Base-by-base conservation (phyloP, 2,329 filamentous ascomycete species). In the Penicillium decumbens region DNA sequence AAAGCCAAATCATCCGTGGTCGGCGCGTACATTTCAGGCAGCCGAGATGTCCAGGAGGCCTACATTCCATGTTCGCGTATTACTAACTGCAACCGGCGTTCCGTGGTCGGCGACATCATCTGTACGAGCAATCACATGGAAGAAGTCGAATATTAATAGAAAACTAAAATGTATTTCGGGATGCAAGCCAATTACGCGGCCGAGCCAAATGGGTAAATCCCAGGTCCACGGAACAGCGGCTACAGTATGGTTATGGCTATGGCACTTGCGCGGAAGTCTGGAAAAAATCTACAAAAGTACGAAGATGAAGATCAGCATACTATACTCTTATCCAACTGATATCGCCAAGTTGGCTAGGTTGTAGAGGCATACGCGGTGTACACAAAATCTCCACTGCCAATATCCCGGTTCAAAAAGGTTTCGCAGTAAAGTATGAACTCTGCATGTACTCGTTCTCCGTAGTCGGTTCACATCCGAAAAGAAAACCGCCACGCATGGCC, bases 131-230 rank as follows among this genome's bases (percentile, higher is more conserved):
- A 43, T 49, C 46, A 49, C 41, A 49, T 48, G 46, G 41, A 24
- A n/a, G 30, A 15, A 41, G 20, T 35, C 29, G 42, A 25, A 10
- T 13, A 47, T 35, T 51, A 48, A 41, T 51, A 51, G 45, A 29
- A 20, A 37, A 37, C 5, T 18, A 18, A 23, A 23, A 2, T 2
- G 20, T 23, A 23, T 23, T 23, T 23, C 20, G 20, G 15, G 15
- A 18, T 18, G 15, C 15, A 58, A 57, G 51, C 37, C n/a, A 47
- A 55, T 57, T 52, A 60, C 56, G 54, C 48, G 57, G 55, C 57
- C 30, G 39, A 32, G 24, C 15, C 30, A 41, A 13, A 10, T 13
- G 30, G 38, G 33, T 7, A 10, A 37, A 20, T 54, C 35, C 55
- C 55, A 51, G 44, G 50, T 54, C 55, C 55, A 57, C 47, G 55